Conservation (phyloP, 2,329 filamentous ascomycete species). For the Balansia obtecta region DNA sequence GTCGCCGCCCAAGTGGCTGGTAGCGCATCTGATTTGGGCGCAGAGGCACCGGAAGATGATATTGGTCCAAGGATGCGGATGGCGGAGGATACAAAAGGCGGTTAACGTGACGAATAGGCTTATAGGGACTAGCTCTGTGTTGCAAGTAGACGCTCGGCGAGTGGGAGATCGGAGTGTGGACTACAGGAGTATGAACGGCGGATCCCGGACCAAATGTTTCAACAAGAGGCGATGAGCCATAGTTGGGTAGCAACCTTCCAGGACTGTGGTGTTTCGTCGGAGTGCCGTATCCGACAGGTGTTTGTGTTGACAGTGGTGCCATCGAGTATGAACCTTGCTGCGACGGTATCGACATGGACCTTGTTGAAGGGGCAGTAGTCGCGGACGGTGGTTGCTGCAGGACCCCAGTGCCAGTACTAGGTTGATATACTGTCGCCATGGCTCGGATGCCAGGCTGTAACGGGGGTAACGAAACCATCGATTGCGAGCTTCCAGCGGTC, state of each 20-base stretch:
- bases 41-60: slow-evolving; percentile 45
- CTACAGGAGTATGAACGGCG: slow-evolving; percentile 42
- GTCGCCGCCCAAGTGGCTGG: slow-evolving; percentile 59
- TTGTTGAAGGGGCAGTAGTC: slow-evolving; percentile 13
- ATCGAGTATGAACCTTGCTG: slow-evolving; percentile 12
- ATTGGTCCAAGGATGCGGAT: slow-evolving; percentile 64
- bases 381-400: slow-evolving; percentile 25
- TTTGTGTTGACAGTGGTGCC: slow-evolving; percentile 13
- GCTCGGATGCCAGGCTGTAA: slow-evolving; percentile 50
- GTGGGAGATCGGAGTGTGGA: slow-evolving; percentile 54
- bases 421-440: slow-evolving; percentile 66
- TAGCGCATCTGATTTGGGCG: slow-evolving; percentile 70
- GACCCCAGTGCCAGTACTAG: slow-evolving; percentile 26
- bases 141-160: slow-evolving; percentile 82
- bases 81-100: slow-evolving; percentile 84
- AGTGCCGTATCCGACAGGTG: slow-evolving; percentile 31
- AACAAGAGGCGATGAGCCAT: slow-evolving; percentile 54
- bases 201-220: slow-evolving; percentile 44
- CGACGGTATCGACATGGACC: slow-evolving; percentile 9
- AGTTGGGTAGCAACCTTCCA: slow-evolving; percentile 29
- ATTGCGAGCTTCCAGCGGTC: slow-evolving; percentile 17
- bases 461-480: slow-evolving; percentile 46
- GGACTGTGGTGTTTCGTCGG: slow-evolving; percentile 42
- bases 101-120: slow-evolving; percentile 78
- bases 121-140: slow-evolving; percentile 84